phyloP scores from a whole-genome alignment of 495 filamentous ascomycete species.

The Oidiodendron maius region DNA sequence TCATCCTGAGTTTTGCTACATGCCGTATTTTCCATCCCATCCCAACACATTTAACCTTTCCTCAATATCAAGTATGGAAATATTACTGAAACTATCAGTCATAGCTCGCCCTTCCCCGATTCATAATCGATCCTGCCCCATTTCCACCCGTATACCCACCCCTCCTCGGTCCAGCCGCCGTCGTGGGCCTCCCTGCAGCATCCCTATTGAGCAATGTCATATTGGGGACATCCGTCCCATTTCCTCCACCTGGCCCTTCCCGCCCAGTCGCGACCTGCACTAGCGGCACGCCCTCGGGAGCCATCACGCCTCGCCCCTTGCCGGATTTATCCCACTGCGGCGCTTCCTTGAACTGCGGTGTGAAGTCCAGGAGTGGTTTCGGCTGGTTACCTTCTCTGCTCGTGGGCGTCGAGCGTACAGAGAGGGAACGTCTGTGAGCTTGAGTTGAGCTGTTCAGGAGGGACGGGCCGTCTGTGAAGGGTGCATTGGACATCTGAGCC shows the following conservation, averaged over 20 bases:
- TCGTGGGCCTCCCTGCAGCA: not conserved
- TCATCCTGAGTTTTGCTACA: not conserved
- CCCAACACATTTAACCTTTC: not conserved
- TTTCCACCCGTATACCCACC: no score
- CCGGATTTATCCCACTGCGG: slow-evolving; percentile 60
- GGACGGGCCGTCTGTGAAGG: slow-evolving; percentile 45
- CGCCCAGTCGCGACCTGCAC: slow-evolving; percentile 51
- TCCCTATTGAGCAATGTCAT: slow-evolving; percentile 14
- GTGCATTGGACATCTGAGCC: slow-evolving; percentile 13
- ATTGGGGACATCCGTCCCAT: slow-evolving; percentile 4
- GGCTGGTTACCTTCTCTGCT: slow-evolving; percentile 8
- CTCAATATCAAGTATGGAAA: not conserved
- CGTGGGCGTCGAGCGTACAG: slow-evolving; percentile 13
- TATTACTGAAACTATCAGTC: no score
- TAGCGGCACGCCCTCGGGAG: slow-evolving; percentile 47
- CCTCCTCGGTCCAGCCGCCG: no score
- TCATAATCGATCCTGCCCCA: no score
- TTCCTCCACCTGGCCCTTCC: not conserved
- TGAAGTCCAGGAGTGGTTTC: slow-evolving; percentile 71
- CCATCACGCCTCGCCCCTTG: slow-evolving; percentile 62
- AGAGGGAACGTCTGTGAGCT: slow-evolving; percentile 1
- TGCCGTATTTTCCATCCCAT: not conserved
- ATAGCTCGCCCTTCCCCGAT: no score
- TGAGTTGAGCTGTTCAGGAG: slow-evolving; percentile 33
- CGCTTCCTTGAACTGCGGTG: slow-evolving; percentile 65